Conservation (phyloP, 306 rosid genomes). For the Comarum palustre region DNA sequence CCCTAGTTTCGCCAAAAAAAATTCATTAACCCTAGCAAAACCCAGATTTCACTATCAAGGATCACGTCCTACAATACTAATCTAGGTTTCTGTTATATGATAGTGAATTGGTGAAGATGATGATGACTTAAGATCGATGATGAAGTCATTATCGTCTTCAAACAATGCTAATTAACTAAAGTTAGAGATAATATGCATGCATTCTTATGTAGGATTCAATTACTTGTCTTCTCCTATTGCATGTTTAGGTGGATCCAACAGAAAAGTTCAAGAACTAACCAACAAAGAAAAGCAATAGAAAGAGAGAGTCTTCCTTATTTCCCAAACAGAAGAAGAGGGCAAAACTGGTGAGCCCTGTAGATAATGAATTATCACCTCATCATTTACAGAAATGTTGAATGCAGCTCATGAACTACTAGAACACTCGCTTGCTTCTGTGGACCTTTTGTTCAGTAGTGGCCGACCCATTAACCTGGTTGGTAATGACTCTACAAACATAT, state of each 20-base stretch:
- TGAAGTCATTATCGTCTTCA: constrained; percentile 26
- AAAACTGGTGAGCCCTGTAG: constrained; percentile 28
- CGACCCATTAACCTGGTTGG: constrained; percentile 56
- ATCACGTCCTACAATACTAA: constrained; percentile 20
- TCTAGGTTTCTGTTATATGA: constrained; percentile 12
- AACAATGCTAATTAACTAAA: constrained; percentile 17
- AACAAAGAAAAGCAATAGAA: constrained; percentile 25
- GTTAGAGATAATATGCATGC: constrained; percentile 42
- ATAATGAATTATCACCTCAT: constrained; percentile 29
- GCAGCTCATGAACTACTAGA: constrained; percentile 14
- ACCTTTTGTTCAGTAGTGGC: constrained; percentile 32
- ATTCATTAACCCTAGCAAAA: not conserved
- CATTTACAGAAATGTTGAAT: constrained; percentile 26
- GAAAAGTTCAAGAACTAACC: constrained; percentile 27
- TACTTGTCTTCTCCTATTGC: constrained; percentile 33
- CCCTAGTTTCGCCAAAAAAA: too few relatives aligned
- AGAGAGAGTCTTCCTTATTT: not conserved
- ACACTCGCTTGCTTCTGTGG: not conserved
- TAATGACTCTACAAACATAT: constrained; percentile 38
- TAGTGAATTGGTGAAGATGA: constrained; percentile 30
- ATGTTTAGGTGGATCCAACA: constrained; percentile 51
- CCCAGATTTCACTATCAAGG: constrained; percentile 26
- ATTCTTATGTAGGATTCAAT: constrained; percentile 47
- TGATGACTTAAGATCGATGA: constrained; percentile 5
- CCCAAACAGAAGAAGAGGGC: constrained; percentile 9